Conservation (phyloP, 495 filamentous ascomycete species). For the Alectoria sarmentosa region DNA sequence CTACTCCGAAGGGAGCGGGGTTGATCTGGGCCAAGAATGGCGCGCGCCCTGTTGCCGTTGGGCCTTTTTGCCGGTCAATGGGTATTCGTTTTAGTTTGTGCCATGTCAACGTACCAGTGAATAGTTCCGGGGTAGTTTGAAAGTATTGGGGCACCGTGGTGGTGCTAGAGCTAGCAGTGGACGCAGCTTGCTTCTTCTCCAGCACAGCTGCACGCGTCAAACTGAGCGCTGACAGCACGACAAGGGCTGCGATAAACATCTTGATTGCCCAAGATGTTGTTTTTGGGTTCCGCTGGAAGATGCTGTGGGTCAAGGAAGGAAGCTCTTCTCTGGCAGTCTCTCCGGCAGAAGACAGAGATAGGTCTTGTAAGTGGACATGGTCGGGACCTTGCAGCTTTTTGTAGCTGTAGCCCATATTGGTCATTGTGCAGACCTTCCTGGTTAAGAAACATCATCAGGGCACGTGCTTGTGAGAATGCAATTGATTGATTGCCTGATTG, state of each 20-base stretch:
- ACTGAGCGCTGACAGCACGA: slow-evolving; percentile 17
- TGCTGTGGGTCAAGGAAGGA: neutral
- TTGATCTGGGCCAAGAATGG: slow-evolving; percentile 53
- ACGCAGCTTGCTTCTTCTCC: slow-evolving; percentile 17
- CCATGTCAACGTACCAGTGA: slow-evolving; percentile 23
- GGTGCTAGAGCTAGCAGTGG: slow-evolving; percentile 17
- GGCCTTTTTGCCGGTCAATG: slow-evolving; percentile 33
- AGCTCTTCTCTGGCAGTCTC: neutral
- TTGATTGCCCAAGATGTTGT: slow-evolving; percentile 1
- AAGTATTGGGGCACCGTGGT: slow-evolving; percentile 46
- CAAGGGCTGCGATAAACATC: slow-evolving; percentile 8
- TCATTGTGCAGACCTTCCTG: slow-evolving; percentile 7
- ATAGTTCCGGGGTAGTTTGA: slow-evolving; percentile 41
- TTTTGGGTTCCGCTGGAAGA: neutral
- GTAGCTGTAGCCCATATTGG: slow-evolving; percentile 14
- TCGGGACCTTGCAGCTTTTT: slow-evolving; percentile 20
- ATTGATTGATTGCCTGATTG: too few relatives aligned
- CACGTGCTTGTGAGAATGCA: slow-evolving; percentile 10
- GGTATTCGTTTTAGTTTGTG: neutral
- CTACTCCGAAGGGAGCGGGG: slow-evolving; percentile 41
- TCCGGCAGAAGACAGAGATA: neutral
- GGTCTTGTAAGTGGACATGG: slow-evolving; percentile 7
- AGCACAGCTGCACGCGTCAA: slow-evolving; percentile 18
- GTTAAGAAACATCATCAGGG: slow-evolving; percentile 10
- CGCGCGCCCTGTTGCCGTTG: slow-evolving; percentile 49